Base-by-base conservation (phyloP, 306 rosid species). In the Prunus fruticosa region DNA sequence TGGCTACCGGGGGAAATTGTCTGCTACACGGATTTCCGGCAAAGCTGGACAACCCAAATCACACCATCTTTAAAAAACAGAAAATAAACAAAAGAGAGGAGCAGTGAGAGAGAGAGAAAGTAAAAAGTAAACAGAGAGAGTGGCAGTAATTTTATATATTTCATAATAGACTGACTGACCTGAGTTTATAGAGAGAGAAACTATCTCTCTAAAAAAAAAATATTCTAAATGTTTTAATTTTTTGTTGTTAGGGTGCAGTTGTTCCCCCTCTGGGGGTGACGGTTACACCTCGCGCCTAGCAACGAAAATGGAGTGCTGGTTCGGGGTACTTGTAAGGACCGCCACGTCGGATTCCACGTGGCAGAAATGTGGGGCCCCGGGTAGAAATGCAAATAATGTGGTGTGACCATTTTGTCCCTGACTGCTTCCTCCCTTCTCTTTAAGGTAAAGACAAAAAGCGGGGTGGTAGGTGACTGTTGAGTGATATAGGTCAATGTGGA, bases 301-400 rank as follows among this genome's bases (percentile, higher is more conserved):
- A 41, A 73, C 53, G 41, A 46, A 14, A 62, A 12, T 25, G 11
- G 67, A 28, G 41, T 62, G 41, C 41, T 61, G 68, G 47, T 16
- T 64, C 8, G 45, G 66, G 28, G 20, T 6, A 13, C 67, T 34
- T 62, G 9, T 6, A 18, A 52, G 22, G 57, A 52, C n/a, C 28
- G 75, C 80, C 87, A 82, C 88, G 79, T 78, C 34, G 73, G 74
- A 63, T 16, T 76, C 84, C 90, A 88, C 74, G 72, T 86, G 70
- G 75, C 18, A 3, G 1, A 14, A 2, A 18, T 6, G 78, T 58
- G 76, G 77, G 74, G 63, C 30, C 86, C n/a, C 77, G 18, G 38
- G 20, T 47, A 1, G 18, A 30, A 8, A 54, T 3, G n/a, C 5
- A 34, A 12, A 20, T 4, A 11, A 4, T n/a, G n/a, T 28, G 27